These are phyloP conservation scores for Euphrasia arctica DNA, from an alignment of 305 asterid species.

Conservation along the genomic window DNA sequence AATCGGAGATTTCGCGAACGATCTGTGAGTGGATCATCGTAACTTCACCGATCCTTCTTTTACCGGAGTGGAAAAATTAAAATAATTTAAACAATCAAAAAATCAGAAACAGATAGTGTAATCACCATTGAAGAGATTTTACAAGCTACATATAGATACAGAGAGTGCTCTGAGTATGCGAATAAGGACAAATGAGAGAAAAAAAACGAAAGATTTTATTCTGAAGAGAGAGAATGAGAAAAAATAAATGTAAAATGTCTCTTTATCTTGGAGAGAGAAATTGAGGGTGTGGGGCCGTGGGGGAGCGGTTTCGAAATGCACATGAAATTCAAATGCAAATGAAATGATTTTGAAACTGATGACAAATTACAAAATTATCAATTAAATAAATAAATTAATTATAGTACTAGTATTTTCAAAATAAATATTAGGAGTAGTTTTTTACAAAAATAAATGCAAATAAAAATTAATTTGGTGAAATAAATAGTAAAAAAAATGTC, in stretches of 20 bases:
- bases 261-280: conserved; percentile 23
- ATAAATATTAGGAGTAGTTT: too few relatives aligned
- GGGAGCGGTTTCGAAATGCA: conserved; percentile 34
- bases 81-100: conserved; percentile 1
- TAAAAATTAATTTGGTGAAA: too few relatives aligned
- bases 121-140: conserved; percentile 20
- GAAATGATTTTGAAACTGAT: conserved; percentile 39
- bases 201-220: conserved; percentile 37
- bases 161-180: conserved; percentile 9
- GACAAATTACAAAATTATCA: background rate
- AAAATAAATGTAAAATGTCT: conserved; percentile 2
- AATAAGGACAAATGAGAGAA: conserved; percentile 17
- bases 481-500: too few relatives aligned
- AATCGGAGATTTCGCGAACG: conserved; percentile 27
- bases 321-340: conserved; percentile 32
- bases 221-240: conserved; percentile 24
- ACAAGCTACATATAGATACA: conserved; percentile 14
- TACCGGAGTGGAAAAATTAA: background rate
- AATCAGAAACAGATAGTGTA: conserved; percentile 5
- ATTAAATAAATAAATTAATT: too few relatives aligned
- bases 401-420: too few relatives aligned
- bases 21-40: conserved; percentile 31
- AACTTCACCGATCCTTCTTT: conserved; percentile 29
- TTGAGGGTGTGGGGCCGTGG: conserved; percentile 15
- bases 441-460: too few relatives aligned